Evolutionary conservation across 768 basidiomycete genomes (phyloP).

Genomic region (Rhizopogon rudus): DNA sequence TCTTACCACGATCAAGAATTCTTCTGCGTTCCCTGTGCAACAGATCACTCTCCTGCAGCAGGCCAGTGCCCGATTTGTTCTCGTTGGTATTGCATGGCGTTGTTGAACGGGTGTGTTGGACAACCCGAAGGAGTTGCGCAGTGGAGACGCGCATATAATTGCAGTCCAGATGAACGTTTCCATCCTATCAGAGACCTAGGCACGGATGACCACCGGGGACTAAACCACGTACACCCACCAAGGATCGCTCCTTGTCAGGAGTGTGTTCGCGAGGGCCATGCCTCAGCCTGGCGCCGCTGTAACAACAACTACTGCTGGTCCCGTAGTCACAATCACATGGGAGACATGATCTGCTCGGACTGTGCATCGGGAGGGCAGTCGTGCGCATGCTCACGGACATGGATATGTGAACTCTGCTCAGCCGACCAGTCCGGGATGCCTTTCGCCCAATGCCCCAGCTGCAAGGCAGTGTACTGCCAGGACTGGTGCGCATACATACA

Average conservation of each 20-base stretch:
- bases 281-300: background rate
- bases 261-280: background rate
- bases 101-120: background rate
- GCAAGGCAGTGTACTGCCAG: background rate
- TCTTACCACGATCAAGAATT: background rate
- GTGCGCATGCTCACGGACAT: background rate
- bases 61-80: background rate
- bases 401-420: background rate
- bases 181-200: background rate
- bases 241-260: background rate
- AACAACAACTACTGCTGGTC: background rate
- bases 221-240: background rate
- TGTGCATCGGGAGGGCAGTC: background rate
- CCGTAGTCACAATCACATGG: background rate
- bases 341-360: conserved; percentile 1
- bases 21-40: background rate
- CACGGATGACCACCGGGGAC: background rate
- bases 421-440: background rate
- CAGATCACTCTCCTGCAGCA: background rate
- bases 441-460: background rate
- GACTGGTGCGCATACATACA: background rate
- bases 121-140: background rate
- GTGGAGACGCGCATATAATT: background rate
- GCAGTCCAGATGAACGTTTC: background rate
- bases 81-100: background rate